Base-by-base conservation (phyloP, 1,284 basidiomycete genomes). In the Vanrija pseudolonga region DNA sequence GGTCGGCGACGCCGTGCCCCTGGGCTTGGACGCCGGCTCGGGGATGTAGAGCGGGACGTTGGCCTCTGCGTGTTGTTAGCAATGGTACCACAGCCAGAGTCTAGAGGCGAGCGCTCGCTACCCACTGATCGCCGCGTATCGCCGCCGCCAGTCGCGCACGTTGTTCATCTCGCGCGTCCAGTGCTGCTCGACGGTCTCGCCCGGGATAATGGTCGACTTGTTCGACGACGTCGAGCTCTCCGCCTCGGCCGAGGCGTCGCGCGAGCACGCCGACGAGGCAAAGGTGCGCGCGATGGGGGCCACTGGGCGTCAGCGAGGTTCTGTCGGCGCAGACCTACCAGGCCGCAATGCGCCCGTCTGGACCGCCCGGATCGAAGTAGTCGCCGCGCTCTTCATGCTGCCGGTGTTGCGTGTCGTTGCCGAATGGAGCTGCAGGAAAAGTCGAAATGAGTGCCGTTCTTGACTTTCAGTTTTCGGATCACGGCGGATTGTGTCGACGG, bases 111-210 rank as follows among this genome's bases (percentile, higher is more conserved):
- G n/a, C n/a, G n/a, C n/a, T n/a, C n/a, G n/a, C 12, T 8, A 69
- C 73, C 64, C 59, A 75, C 69, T 58, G 26, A 66, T 58, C 18
- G 53, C 47, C 17, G 66, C 69, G 45, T 64, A 57, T 12, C 58
- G 59, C 44, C 66, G 57, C 48, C 73, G 60, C 62, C 66, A 75
- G 45, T 67, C 63, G 47, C 68, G 63, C 24, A 67, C 68, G 50
- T 73, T 65, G 23, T 58, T 56, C 51, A 76, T 44, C 58, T 74
- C 73, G 47, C 68, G 55, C 60, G 66, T 63, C 66, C 73, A 76
- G 18, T 68, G 68, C 12, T 68, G 65, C 39, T 69, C 61, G 17
- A 53, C 48, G 17, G 58, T 57, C 56, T 70, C 72, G 14, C 59
- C 66, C 11, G 60, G 55, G 17, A 20, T 15, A 5, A 24, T 24